Base-by-base conservation (phyloP, 2,329 filamentous ascomycete genomes). In the Fusarium gaditjirri region DNA sequence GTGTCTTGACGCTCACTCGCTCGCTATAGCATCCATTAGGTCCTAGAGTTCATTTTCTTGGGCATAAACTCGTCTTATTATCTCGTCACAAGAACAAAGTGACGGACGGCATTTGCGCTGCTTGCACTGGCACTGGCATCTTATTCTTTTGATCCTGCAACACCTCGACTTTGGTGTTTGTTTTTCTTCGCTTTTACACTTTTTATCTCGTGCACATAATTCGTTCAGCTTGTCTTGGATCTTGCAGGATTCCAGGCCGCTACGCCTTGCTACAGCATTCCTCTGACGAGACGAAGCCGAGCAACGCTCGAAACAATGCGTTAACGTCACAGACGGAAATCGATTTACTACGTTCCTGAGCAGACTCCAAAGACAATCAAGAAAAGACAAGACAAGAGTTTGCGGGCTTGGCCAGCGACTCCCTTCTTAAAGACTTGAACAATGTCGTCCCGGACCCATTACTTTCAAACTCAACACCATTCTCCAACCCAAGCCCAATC, bases 391-490 rank as follows among this genome's bases (percentile, higher is more conserved):
- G 65, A 64, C 63, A 64, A 67, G 68, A 70, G 66, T 62, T 61
- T 56, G 70, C 65, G 63, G 68, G 65, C 65, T 70, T 60, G 61
- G 71, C 67, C 67, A 56, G 74, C 67, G 63, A 72, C 68, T 65
- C 69, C 66, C 62, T 59, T 55, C 59, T 55, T 52, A 61, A 72
- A 63, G 46, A 71, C 68, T 72, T 74, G 75, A 74, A 78, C 76
- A 76, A 91, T 89, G 85, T 88, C 88, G 81, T 85, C 86, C 83
- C 86, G 87, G 65, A 84, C 85, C 72, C 87, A 89, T 78, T 86
- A 88, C 60, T 74, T 74, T 29, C 71, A 73, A 68, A 53, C 71
- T 35, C 64, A 73, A 39, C 68, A 74, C 41, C 72, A 71, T 44
- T 72, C 68, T 35, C 36, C 49, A 41, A 61, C 41, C 33, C 72